Percentiles rank a stretch among this genome's conserved stretches.
Evolutionary conservation across 2,329 filamentous ascomycete species (phyloP).

Genomic region (Fusarium falciforme): DNA sequence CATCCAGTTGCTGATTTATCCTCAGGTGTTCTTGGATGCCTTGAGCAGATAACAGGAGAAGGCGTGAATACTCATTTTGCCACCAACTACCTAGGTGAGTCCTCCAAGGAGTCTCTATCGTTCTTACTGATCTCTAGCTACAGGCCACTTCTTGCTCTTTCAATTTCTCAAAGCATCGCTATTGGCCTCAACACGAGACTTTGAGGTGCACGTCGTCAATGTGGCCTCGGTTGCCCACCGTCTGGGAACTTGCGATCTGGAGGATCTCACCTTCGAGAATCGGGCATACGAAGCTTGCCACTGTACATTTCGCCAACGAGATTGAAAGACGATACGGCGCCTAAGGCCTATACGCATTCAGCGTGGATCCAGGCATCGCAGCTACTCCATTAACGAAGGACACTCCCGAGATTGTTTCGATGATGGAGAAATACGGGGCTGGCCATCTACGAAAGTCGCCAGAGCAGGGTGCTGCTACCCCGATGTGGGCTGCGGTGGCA

Average conservation of each 20-base stretch:
- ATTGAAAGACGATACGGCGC: background rate
- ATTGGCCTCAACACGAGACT: background rate
- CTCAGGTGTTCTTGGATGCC: background rate
- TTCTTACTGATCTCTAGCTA: background rate
- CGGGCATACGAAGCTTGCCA: background rate
- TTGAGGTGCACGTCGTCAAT: background rate
- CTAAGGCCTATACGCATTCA: background rate
- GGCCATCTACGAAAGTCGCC: background rate
- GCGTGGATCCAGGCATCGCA: constrained; percentile 1
- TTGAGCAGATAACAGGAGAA: background rate
- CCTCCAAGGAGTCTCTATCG: rapidly evolving
- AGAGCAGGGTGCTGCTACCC: background rate
- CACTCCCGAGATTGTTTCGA: background rate
- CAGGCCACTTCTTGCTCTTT: constrained; percentile 7
- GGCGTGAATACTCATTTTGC: constrained; percentile 5
- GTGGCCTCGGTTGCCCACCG: background rate
- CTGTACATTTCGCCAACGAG: background rate
- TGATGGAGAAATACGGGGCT: background rate
- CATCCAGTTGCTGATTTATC: background rate
- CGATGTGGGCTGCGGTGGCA: background rate
- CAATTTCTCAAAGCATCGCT: background rate
- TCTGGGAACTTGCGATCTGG: background rate
- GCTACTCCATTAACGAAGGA: background rate
- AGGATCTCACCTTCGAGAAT: background rate
- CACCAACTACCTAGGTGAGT: background rate